Percentiles rank a stretch among this genome's conserved stretches.
phyloP scores from a whole-genome alignment of 305 asterid genomes.

The Fraxinus dipetala region DNA sequence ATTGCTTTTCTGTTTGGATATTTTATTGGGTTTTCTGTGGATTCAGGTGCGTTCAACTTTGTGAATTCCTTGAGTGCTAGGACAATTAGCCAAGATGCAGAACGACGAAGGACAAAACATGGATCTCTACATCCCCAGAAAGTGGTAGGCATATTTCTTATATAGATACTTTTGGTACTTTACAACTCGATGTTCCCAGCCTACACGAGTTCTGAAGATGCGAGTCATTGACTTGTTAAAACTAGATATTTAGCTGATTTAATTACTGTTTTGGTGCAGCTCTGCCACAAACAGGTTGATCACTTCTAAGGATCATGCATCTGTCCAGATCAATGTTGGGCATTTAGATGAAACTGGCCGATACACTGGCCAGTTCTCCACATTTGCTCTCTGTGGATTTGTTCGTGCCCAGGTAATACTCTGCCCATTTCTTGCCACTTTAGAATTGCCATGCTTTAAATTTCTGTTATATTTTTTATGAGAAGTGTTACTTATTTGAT shows the following conservation, averaged over 20 bases:
- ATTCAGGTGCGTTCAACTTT: conserved; percentile 20
- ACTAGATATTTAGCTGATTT: background rate
- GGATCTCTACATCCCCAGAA: conserved; percentile 83
- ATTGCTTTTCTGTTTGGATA: background rate
- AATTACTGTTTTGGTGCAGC: conserved; percentile 29
- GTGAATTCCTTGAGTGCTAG: background rate
- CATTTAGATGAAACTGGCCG: conserved; percentile 57
- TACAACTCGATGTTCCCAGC: background rate
- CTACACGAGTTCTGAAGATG: background rate
- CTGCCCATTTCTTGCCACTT: background rate
- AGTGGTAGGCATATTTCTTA: conserved; percentile 40
- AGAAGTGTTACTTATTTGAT: background rate
- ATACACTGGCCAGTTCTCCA: conserved; percentile 51
- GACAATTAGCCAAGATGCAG: conserved; percentile 52
- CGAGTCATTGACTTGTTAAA: background rate
- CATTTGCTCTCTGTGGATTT: conserved; percentile 43
- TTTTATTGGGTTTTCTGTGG: background rate
- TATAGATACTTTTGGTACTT: background rate
- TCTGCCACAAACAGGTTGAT: conserved; percentile 66
- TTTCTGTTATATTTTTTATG: background rate
- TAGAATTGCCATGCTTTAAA: background rate
- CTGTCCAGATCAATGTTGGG: conserved; percentile 60
- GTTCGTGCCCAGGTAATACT: conserved; percentile 45
- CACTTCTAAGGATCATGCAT: conserved; percentile 68
- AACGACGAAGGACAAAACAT: conserved; percentile 78